Evolutionary conservation across 768 basidiomycete species (phyloP).

Genomic region (Russula vinacea): DNA sequence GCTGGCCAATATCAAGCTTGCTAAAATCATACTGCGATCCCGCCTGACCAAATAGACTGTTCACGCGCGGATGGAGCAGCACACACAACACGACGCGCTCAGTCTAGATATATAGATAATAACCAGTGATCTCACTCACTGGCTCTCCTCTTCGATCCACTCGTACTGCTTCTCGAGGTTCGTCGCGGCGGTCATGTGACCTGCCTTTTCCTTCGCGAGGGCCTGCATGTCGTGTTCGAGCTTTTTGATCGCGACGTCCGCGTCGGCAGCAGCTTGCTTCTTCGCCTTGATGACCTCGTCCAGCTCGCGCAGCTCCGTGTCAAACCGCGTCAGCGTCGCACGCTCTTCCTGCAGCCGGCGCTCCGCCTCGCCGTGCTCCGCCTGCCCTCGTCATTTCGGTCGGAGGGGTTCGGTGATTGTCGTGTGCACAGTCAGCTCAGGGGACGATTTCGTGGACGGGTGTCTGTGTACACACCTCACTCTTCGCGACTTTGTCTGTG

Average conservation of each 20-base stretch:
- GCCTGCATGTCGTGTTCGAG: slow-evolving; percentile 66
- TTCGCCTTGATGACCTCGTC: slow-evolving; percentile 80
- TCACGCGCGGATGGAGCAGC: not conserved
- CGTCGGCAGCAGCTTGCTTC: slow-evolving; percentile 64
- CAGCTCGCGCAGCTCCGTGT: slow-evolving; percentile 80
- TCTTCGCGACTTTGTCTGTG: slow-evolving; percentile 9
- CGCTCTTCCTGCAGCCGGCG: slow-evolving; percentile 77
- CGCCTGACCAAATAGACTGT: slow-evolving; percentile 65
- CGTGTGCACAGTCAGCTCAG: not conserved
- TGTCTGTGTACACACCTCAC: not conserved
- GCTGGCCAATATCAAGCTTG: slow-evolving; percentile 54
- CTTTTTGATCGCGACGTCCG: slow-evolving; percentile 61
- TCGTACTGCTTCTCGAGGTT: slow-evolving; percentile 77
- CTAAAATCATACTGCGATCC: slow-evolving; percentile 82
- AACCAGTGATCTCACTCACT: slow-evolving; percentile 50
- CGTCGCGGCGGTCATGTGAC: slow-evolving; percentile 49
- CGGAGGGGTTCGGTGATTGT: not conserved
- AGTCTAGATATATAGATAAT: not conserved
- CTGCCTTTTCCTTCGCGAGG: slow-evolving; percentile 61
- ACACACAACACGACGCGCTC: not conserved
- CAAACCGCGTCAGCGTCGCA: slow-evolving; percentile 83
- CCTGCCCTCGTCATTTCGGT: too few relatives aligned
- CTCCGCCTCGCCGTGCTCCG: slow-evolving; percentile 61
- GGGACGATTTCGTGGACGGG: too few relatives aligned
- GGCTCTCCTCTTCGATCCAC: slow-evolving; percentile 87